Percentiles rank a stretch among this genome's conserved stretches.
Conservation (phyloP, 768 basidiomycete genomes). For the Boletus huronensis region DNA sequence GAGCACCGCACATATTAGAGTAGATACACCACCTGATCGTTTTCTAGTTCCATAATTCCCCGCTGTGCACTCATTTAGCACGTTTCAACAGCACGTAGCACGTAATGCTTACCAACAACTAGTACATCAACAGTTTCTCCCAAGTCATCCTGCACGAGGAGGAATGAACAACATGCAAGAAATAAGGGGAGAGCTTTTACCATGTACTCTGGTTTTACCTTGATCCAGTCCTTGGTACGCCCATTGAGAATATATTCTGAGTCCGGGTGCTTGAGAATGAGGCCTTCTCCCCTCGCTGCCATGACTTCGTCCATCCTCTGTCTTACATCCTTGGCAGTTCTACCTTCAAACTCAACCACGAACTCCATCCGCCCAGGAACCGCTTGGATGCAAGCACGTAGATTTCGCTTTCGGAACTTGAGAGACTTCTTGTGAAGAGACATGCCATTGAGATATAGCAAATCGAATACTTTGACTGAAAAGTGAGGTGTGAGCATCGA, state of each 20-base stretch:
- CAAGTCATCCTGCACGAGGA: conserved; percentile 66
- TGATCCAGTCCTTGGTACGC: conserved; percentile 90
- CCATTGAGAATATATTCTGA: conserved; percentile 84
- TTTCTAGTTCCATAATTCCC: conserved; percentile 87
- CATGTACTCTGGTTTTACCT: conserved; percentile 90
- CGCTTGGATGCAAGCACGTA: conserved; percentile 63
- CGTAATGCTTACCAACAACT: conserved; percentile 64
- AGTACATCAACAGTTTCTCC: conserved; percentile 91
- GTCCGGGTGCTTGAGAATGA: conserved; percentile 85
- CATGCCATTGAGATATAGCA: conserved; percentile 84
- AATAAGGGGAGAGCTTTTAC: conserved; percentile 34
- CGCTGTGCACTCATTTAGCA: conserved; percentile 39
- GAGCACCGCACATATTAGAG: conserved; percentile 85
- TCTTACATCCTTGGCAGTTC: conserved; percentile 78
- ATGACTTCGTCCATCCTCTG: conserved; percentile 79
- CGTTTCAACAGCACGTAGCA: not conserved
- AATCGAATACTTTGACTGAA: conserved; percentile 95
- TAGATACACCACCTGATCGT: conserved; percentile 85
- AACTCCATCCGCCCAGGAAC: conserved; percentile 82
- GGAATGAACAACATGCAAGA: not conserved
- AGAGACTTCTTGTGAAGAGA: conserved; percentile 71
- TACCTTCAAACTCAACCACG: conserved; percentile 65
- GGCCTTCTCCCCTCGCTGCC: conserved; percentile 83
- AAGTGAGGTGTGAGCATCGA: not conserved
- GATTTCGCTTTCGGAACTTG: conserved; percentile 73